Percentiles rank a stretch among this genome's conserved stretches.
Conservation (phyloP, 2,329 filamentous ascomycete genomes). For the Pseudogymnoascus sp. region DNA sequence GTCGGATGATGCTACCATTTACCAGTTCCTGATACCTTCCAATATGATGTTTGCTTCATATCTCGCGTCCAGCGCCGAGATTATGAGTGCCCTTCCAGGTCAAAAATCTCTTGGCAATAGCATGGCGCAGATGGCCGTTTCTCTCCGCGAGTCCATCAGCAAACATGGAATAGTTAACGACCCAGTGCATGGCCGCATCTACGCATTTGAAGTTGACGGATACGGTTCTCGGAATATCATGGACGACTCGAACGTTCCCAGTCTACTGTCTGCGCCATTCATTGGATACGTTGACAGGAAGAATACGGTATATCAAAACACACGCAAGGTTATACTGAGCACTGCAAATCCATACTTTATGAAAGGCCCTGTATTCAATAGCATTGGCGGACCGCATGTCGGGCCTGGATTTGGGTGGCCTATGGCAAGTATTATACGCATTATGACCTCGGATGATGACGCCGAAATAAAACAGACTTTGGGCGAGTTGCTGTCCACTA, state of each 20-base stretch:
- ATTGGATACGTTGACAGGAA: conserved; percentile 50
- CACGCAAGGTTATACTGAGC: conserved; percentile 67
- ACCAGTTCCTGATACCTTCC: conserved; percentile 80
- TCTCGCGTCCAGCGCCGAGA: conserved; percentile 43
- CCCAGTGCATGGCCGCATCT: conserved; percentile 58
- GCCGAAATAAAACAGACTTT: conserved; percentile 26
- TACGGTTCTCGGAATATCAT: conserved; percentile 54
- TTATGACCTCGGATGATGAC: conserved; percentile 37
- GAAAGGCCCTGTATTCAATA: conserved; percentile 45
- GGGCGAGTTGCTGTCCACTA: conserved; percentile 21
- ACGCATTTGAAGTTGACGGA: conserved; percentile 70
- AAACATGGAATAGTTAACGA: conserved; percentile 62
- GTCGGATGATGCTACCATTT: conserved; percentile 74
- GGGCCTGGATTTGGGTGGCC: conserved; percentile 50
- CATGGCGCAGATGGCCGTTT: conserved; percentile 51
- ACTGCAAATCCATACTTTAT: conserved; percentile 72
- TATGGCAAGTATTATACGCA: conserved; percentile 47
- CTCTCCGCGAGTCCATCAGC: conserved; percentile 60
- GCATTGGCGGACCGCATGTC: conserved; percentile 62
- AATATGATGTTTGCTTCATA: conserved; percentile 77
- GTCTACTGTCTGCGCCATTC: conserved; percentile 56
- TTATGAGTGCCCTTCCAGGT: conserved; percentile 43
- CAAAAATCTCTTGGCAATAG: conserved; percentile 42
- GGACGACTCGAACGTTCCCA: conserved; percentile 67
- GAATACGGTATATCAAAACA: conserved; percentile 67